Base-by-base conservation (phyloP, 345 rosid species). In the Ceriops decandra region DNA sequence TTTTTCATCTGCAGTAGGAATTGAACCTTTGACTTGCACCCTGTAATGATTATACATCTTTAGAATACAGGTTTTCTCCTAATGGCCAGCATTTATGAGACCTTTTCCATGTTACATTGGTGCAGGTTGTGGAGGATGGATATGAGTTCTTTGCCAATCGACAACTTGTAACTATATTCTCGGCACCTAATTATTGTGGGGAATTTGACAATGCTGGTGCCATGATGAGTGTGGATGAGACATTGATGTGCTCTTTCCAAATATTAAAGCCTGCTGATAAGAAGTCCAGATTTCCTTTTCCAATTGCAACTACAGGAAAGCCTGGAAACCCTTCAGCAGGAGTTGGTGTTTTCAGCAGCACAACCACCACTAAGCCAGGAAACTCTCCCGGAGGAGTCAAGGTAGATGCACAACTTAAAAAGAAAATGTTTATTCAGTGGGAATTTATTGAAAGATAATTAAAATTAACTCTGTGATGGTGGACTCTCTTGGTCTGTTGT, bases 151-250 rank as follows among this genome's bases (percentile, higher is more conserved):
- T 90, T 35, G 95, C 90, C 27, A 75, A 82, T 64, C 81, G 84
- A 72, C 78, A 85, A 74, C 93, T 92, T 0, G 85, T 92, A 60
- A 92, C 95, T 63, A 82, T 92, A 81, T 90, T 92, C 70, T 90
- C 98, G 1, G 98, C 95, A 0, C 96, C 95, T 16, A 92, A 90
- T 74, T 92, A 90, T 78, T 87, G 95, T 7, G 95, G 95, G 22
- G 91, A 92, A 74, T 90, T 85, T 65, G 95, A 92, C 62, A 92
- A 92, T 80, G 91, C 90, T 24, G 98, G 95, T 77, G 98, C 95
- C 27, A 82, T 90, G 95, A 86, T 92, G 98, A 84, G 85, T 15
- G 90, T 90, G 60, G 87, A 84, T 60, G 93, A 86, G 69, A 82
- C 89, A 6, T 77, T 90, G 61, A 86, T 86, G 86, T 92, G 96